Base-by-base conservation (phyloP, 305 asterid genomes). In the Ruellia speciosa region DNA sequence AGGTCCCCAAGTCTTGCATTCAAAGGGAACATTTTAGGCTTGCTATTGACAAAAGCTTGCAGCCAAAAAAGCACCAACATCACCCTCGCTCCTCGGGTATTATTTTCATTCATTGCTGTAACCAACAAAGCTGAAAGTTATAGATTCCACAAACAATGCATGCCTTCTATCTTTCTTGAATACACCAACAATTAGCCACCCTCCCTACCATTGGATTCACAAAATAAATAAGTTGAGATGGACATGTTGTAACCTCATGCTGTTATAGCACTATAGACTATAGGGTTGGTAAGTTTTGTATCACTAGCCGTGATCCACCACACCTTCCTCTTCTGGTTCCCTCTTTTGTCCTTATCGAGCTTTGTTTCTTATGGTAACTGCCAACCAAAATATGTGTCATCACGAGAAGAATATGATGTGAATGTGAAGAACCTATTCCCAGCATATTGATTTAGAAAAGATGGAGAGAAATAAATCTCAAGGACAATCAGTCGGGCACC, bases 301-400 rank as follows among this genome's bases (percentile, higher is more conserved):
- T 18, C 45, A n/a, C 18, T 31, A n/a, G 14, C 47, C 15, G 52
- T 43, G 56, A 53, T 35, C 59, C 50, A 31, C 15, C 45, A 60
- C 18, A 58, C 18, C 14, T 63, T 64, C 70, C 39, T 57, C 59
- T 35, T 49, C 52, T 40, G 70, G 67, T 59, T 5, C 62, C 17
- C 67, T 70, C 65, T 70, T 55, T 24, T n/a, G n/a, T n/a, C 54
- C 28, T 58, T 40, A 55, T 52, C 12, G 63, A 50, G 60, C 73
- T 56, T 47, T 9, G 19, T n/a, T 19, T 59, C 70, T 19, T 47
- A 64, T 24, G 50, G 55, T 54, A 48, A 37, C 50, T 16, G 20
- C 50, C 13, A 8, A 24, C 43, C 56, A 28, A 9, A n/a, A 14
- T 53, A 6, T 15, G 19, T 46, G 50, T 46, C 50, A 40, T 41